A percentile compares a stretch with the other conserved stretches of the same genome.
These are phyloP conservation scores for Epicoccum sorghinum DNA, from an alignment of 2,329 filamentous ascomycete genomes.

Conservation along the genomic window DNA sequence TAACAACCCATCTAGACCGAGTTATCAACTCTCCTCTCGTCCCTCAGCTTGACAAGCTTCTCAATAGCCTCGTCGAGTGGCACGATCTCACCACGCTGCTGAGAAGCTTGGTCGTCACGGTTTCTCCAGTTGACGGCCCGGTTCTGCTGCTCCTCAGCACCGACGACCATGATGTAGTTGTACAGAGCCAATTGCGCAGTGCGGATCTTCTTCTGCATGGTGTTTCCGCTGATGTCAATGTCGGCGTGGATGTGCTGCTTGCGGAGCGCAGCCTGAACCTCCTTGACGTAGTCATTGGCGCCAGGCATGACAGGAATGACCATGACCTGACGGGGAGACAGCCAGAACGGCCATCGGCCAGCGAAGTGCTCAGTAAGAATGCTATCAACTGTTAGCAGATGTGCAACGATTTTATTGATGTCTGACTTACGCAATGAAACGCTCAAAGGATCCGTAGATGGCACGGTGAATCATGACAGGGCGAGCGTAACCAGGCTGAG, in stretches of 20 bases:
- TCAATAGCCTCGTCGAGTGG: slow-evolving; percentile 64
- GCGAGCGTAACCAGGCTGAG: slow-evolving; percentile 66
- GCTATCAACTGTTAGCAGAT: slow-evolving; percentile 19
- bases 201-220: slow-evolving; percentile 88
- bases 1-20: slow-evolving; percentile 19
- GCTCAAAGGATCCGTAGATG: slow-evolving; percentile 74
- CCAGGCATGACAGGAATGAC: slow-evolving; percentile 78
- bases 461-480: slow-evolving; percentile 89
- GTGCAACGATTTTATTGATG: background rate
- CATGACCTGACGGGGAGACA: slow-evolving; percentile 80
- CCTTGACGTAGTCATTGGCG: slow-evolving; percentile 73
- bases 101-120: slow-evolving; percentile 66
- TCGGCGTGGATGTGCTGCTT: slow-evolving; percentile 72
- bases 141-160: slow-evolving; percentile 65
- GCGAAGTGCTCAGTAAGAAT: slow-evolving; percentile 85
- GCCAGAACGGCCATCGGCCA: slow-evolving; percentile 89
- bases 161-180: slow-evolving; percentile 80
- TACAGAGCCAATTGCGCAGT: slow-evolving; percentile 81
- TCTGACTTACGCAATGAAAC: slow-evolving; percentile 63
- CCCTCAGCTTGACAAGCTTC: slow-evolving; percentile 57
- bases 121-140: slow-evolving; percentile 69
- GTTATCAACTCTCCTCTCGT: slow-evolving; percentile 50
- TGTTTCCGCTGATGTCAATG: slow-evolving; percentile 75
- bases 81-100: slow-evolving; percentile 66
- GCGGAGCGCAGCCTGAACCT: slow-evolving; percentile 73